Conservation (phyloP, 345 rosid species). For the Anacardium occidentale region DNA sequence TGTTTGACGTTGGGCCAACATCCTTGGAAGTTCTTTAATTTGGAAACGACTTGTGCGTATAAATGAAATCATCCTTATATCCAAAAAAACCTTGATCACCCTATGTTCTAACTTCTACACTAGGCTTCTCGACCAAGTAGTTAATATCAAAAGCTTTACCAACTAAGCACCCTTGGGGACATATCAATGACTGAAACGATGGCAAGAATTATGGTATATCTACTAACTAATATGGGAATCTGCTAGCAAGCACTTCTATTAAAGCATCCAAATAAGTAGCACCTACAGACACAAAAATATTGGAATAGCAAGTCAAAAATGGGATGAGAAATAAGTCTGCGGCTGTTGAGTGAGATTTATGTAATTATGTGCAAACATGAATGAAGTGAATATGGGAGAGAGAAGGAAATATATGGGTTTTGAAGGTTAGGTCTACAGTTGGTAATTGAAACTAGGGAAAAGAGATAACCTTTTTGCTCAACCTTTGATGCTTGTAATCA, state of each 20-base stretch:
- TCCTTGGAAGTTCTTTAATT: not conserved
- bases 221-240: no score
- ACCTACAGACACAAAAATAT: no score
- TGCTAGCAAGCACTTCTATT: not conserved
- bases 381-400: not conserved
- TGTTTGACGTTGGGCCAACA: not conserved
- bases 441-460: not conserved
- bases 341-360: not conserved
- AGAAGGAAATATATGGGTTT: not conserved
- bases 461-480: not conserved
- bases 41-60: not conserved
- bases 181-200: not conserved
- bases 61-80: no score
- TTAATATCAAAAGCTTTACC: no score
- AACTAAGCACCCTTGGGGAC: no score
- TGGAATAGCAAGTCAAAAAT: not conserved
- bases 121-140: no score
- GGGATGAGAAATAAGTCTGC: not conserved
- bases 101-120: no score
- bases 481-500: not conserved
- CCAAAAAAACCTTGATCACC: no score
- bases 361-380: not conserved
- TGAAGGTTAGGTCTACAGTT: not conserved
- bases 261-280: not conserved
- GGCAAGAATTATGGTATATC: not conserved